Evolutionary conservation across 306 rosid genomes (phyloP).

Genomic region (Rosa multiflora): DNA sequence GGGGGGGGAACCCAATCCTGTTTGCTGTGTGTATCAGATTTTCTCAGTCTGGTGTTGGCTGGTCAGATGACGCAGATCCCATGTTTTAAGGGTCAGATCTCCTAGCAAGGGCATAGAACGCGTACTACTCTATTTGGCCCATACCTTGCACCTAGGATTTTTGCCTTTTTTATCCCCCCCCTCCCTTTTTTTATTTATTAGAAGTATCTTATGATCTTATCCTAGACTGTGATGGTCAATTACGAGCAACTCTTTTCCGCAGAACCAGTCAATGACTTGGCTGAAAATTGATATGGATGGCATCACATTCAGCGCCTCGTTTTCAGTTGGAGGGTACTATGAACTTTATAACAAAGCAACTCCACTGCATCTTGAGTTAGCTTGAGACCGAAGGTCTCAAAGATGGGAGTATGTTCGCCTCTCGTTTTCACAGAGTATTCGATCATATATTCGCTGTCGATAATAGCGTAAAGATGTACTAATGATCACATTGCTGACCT

Average conservation of each 20-base stretch:
- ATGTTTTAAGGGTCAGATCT: not conserved
- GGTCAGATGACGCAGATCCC: not conserved
- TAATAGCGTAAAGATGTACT: not conserved
- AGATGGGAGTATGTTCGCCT: not conserved
- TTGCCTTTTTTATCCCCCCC: not conserved
- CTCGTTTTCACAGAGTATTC: not conserved
- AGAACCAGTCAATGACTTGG: not conserved
- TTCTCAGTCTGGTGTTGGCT: not conserved
- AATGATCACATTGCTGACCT: not conserved
- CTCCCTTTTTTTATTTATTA: not conserved
- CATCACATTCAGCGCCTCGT: not conserved
- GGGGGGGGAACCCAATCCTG: conserved; percentile 25
- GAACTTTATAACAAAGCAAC: not conserved
- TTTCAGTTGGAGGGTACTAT: not conserved
- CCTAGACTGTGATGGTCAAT: not conserved
- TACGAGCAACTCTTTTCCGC: not conserved
- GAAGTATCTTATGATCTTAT: not conserved
- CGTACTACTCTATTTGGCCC: not conserved
- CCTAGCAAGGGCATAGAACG: not conserved
- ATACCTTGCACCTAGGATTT: not conserved
- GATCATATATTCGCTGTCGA: not conserved
- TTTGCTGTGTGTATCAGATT: not conserved
- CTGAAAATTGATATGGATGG: not conserved
- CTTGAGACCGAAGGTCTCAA: not conserved
- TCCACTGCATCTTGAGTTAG: not conserved